phyloP scores from a whole-genome alignment of 805 yeast species.

The Dipodascopsis uninucleata region DNA sequence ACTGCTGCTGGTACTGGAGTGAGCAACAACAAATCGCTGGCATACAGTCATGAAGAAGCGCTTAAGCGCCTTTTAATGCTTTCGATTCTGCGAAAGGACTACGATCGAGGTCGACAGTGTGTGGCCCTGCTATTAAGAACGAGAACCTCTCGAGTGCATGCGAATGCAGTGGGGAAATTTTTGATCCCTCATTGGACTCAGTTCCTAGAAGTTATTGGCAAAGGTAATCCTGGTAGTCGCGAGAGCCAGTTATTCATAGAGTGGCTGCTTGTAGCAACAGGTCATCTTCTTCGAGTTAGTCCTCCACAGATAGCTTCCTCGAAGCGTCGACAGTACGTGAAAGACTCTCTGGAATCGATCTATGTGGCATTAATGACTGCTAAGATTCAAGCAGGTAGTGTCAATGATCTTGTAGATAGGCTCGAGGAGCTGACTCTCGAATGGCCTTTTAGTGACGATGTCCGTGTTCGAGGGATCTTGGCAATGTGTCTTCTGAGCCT shows the following conservation, averaged over 20 bases:
- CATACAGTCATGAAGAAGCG: too few species aligned
- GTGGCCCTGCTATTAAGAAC: constrained; percentile 18
- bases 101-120: constrained; percentile 5
- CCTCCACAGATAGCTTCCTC: constrained; percentile 3
- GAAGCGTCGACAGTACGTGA: constrained; percentile 1
- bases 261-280: constrained; percentile 21
- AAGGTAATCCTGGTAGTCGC: background rate
- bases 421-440: constrained; percentile 21
- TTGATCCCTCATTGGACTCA: constrained; percentile 16
- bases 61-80: too few species aligned
- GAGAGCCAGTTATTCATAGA: constrained; percentile 5
- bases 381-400: constrained; percentile 4
- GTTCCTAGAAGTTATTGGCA: constrained; percentile 1
- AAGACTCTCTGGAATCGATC: constrained; percentile 7
- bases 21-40: too few species aligned
- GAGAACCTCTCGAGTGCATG: constrained; percentile 1
- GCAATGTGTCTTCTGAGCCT: constrained; percentile 17
- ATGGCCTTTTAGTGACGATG: constrained; percentile 23
- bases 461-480: constrained; percentile 9
- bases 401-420: constrained; percentile 8
- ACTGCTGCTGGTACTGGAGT: too few species aligned
- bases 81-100: constrained; percentile 15
- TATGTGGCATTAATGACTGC: constrained; percentile 5
- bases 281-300: constrained; percentile 4
- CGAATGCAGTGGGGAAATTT: constrained; percentile 1